Base-by-base conservation (phyloP, 306 rosid species). In the Gleditsia sinensis region DNA sequence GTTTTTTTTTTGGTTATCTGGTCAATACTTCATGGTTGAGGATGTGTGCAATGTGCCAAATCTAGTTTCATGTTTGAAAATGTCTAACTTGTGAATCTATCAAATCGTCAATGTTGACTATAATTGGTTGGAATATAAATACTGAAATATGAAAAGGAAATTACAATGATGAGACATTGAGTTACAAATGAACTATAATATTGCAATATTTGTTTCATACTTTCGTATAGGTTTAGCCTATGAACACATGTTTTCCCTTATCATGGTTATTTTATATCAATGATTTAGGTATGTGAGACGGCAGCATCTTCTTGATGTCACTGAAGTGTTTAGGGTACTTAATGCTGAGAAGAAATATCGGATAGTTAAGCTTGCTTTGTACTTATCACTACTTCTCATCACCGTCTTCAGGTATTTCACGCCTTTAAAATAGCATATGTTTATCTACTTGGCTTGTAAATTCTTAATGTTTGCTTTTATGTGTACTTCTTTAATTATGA, bases 281-380 rank as follows among this genome's bases (percentile, higher is more conserved):
- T 78, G 58, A 17, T 80, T 71, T 87, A 94, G 98, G 86, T 94
- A 82, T 81, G 67, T 83, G 80, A 89, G 89, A 49, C 78, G 83
- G 78, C 86, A 84, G 83, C 98, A 94, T 84, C 97, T 88, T 51
- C 75, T 94, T 86, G 98, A 94, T 80, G 98, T 94, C 32, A 94
- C 98, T 3, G 98, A 94, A 83, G 97, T 92, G 42, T 94, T 94
- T 78, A 86, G 91, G 78, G 85, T 76, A 74, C 84, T 94, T 40
- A 88, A 64, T 43, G 84, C 81, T 8, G 94, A 94, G 87, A 94
- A 91, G 91, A 89, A 84, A 67, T 81, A 60, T 32, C 90, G 97
- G 81, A 71, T 89, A 51, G 79, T 68, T 78, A 94, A 94, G 87
- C 91, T 94, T 79, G 87, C 66, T 42, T 88, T 89, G 74, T 89